Conservation (phyloP, 2,329 filamentous ascomycete genomes). For the Claviceps maximensis region DNA sequence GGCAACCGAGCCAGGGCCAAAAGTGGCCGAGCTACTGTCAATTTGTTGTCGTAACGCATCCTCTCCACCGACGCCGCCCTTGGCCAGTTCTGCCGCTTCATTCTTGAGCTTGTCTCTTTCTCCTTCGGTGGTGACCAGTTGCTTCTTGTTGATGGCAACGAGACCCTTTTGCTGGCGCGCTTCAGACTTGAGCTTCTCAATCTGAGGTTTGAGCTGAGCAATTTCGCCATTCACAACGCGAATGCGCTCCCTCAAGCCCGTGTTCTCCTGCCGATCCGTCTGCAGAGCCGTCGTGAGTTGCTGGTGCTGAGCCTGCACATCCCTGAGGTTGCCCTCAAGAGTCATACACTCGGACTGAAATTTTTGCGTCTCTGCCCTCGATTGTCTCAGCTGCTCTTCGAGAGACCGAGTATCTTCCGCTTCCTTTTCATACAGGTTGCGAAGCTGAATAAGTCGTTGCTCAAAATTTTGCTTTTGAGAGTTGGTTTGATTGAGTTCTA, state of each 20-base stretch:
- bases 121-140: slow-evolving; percentile 75
- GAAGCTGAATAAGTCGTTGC: slow-evolving; percentile 70
- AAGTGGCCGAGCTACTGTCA: slow-evolving; percentile 36
- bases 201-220: slow-evolving; percentile 69
- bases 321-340: slow-evolving; percentile 67
- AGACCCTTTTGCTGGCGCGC: slow-evolving; percentile 91
- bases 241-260: slow-evolving; percentile 75
- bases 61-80: slow-evolving; percentile 39
- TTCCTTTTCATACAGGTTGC: slow-evolving; percentile 85
- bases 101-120: slow-evolving; percentile 78
- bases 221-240: slow-evolving; percentile 71
- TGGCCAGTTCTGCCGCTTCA: slow-evolving; percentile 59
- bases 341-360: slow-evolving; percentile 72
- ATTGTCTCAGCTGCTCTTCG: slow-evolving; percentile 66
- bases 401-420: slow-evolving; percentile 72
- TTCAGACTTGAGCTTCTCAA: slow-evolving; percentile 87
- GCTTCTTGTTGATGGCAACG: slow-evolving; percentile 97
- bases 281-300: slow-evolving; percentile 63
- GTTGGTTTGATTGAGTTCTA: slow-evolving; percentile 66
- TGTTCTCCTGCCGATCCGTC: slow-evolving; percentile 80
- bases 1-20: slow-evolving; percentile 37
- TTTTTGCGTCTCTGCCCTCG: slow-evolving; percentile 70
- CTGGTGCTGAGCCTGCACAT: slow-evolving; percentile 71
- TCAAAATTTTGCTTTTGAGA: slow-evolving; percentile 92
- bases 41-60: slow-evolving; percentile 38